phyloP scores from a whole-genome alignment of 352 stramenopile species.

The Phytophthora palmivora region DNA sequence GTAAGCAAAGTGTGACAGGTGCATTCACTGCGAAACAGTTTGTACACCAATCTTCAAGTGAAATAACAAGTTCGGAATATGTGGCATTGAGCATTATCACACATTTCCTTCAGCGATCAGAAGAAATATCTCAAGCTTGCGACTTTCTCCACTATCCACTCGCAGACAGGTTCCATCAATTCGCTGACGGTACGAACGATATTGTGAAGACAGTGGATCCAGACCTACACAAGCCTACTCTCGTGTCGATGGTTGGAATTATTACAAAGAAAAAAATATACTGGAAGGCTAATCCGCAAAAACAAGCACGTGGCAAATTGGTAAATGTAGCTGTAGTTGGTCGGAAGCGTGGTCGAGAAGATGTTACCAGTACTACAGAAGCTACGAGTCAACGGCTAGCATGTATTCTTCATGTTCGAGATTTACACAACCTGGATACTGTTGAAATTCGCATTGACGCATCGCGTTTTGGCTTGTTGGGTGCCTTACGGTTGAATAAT shows the following conservation, averaged over 20 bases:
- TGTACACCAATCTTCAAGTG: constrained; percentile 9
- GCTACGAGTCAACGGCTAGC: constrained; percentile 22
- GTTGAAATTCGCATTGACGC: constrained; percentile 59
- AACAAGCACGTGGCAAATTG: constrained; percentile 2
- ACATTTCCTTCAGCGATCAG: constrained; percentile 26
- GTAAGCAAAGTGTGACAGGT: constrained; percentile 4
- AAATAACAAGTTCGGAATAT: constrained; percentile 19
- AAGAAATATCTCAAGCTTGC: constrained; percentile 33
- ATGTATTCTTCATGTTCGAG: constrained; percentile 48
- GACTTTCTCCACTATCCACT: constrained; percentile 37
- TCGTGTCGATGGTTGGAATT: constrained; percentile 44
- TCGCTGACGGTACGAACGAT: not conserved
- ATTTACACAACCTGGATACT: constrained; percentile 48
- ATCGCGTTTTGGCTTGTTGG: constrained; percentile 48
- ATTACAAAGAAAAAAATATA: constrained; percentile 44
- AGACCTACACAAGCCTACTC: constrained; percentile 42
- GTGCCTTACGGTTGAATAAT: constrained; percentile 31
- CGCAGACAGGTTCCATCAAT: constrained; percentile 7
- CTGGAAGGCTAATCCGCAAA: constrained; percentile 22
- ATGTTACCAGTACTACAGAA: not conserved
- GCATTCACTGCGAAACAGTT: constrained; percentile 1
- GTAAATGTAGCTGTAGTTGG: constrained; percentile 12
- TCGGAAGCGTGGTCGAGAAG: constrained; percentile 16
- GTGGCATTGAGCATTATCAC: constrained; percentile 30
- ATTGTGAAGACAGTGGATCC: constrained; percentile 15